These are phyloP conservation scores for Phytophthora tubulina DNA, from an alignment of 352 stramenopile species.

Conservation along the genomic window DNA sequence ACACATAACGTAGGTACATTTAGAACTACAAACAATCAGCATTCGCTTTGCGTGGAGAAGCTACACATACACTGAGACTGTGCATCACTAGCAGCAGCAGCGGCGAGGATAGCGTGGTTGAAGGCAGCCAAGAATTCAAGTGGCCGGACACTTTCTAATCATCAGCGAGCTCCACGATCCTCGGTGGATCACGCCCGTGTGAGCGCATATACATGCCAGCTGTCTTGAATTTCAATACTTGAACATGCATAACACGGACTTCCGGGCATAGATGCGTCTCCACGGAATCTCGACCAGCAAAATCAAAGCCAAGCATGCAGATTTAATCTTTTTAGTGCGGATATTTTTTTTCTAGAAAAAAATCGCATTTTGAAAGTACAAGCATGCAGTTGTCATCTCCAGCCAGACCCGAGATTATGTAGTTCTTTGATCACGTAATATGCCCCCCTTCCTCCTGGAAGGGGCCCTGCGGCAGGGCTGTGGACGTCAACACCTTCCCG, in stretches of 20 bases:
- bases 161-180: constrained; percentile 5
- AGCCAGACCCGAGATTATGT: background rate
- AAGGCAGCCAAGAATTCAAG: constrained; percentile 36
- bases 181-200: background rate
- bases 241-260: constrained; percentile 7
- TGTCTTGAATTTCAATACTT: constrained; percentile 33
- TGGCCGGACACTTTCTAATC: constrained; percentile 22
- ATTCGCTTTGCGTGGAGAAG: background rate
- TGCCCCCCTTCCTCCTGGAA: background rate
- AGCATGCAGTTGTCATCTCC: too few species aligned
- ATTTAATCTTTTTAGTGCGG: too few species aligned
- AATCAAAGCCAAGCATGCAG: too few species aligned
- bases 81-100: background rate
- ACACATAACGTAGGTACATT: constrained; percentile 2
- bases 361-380: too few species aligned
- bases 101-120: constrained; percentile 41
- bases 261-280: background rate
- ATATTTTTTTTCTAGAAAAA: too few species aligned
- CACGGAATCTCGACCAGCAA: too few species aligned
- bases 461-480: background rate
- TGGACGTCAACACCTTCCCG: constrained; percentile 11
- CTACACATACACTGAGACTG: background rate
- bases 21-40: constrained; percentile 1
- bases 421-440: background rate
- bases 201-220: constrained; percentile 1